Evolutionary conservation across 2,329 filamentous ascomycete species (phyloP).

Genomic region (Calonectria honghensis): DNA sequence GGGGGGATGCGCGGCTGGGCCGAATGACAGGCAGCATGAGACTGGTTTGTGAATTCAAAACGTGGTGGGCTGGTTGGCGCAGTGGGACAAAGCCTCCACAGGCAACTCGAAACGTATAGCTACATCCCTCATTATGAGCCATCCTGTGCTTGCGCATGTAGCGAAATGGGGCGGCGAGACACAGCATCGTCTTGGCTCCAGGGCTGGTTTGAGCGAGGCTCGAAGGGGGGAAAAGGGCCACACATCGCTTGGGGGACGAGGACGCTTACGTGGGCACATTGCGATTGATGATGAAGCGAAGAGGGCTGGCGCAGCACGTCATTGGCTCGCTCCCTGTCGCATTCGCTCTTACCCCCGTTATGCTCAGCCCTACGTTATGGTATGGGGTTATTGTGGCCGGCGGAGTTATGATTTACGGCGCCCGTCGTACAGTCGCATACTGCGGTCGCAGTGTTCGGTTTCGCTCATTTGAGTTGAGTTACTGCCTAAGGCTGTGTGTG

Average conservation of each 20-base stretch:
- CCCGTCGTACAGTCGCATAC: neutral
- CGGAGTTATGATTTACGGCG: constrained; percentile 26
- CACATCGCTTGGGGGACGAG: constrained; percentile 3
- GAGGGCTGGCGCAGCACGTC: neutral
- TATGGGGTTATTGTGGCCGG: neutral
- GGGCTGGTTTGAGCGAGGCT: constrained; percentile 3
- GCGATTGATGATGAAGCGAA: constrained; percentile 7
- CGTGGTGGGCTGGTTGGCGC: constrained; percentile 12
- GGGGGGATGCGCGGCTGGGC: constrained; percentile 25
- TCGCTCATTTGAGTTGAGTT: constrained; percentile 27
- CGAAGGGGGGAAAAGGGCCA: neutral
- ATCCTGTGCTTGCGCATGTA: neutral
- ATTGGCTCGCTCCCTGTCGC: constrained; percentile 39
- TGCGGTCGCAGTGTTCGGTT: neutral
- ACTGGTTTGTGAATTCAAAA: constrained; percentile 21
- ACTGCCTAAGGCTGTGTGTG: constrained; percentile 11
- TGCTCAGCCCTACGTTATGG: constrained; percentile 40
- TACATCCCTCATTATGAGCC: constrained; percentile 22
- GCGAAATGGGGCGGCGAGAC: constrained; percentile 7
- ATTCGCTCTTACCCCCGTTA: constrained; percentile 24
- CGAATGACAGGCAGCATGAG: constrained; percentile 17
- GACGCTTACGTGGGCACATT: constrained; percentile 31
- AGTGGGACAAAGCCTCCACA: constrained; percentile 29
- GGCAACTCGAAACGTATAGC: constrained; percentile 27
- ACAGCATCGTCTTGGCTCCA: neutral